phyloP scores from a whole-genome alignment of 371 early-diverging fungal species.

The Sporodiniella umbellata region DNA sequence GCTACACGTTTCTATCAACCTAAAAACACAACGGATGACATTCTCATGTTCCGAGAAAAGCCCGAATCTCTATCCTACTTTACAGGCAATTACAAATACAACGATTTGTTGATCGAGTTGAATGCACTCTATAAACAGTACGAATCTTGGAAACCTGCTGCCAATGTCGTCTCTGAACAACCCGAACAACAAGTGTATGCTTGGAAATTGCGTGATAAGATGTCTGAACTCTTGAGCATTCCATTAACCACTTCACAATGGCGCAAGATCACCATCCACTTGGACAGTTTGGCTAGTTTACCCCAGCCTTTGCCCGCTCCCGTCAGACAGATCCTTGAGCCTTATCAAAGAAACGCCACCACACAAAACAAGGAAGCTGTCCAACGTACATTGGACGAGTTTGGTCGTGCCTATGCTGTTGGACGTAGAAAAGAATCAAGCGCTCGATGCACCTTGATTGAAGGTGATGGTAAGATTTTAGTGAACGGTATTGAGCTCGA shows the following conservation, averaged over 20 bases:
- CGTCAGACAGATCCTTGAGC: conserved; percentile 39
- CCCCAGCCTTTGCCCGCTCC: conserved; percentile 48
- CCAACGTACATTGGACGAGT: conserved; percentile 60
- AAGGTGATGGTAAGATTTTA: conserved; percentile 73
- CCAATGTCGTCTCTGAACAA: not conserved
- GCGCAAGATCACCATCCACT: conserved; percentile 52
- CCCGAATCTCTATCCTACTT: conserved; percentile 80
- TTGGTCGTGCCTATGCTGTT: conserved; percentile 76
- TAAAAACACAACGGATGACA: not conserved
- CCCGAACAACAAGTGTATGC: conserved; percentile 22
- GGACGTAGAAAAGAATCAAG: conserved; percentile 87
- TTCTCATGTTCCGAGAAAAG: conserved; percentile 16
- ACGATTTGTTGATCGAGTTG: conserved; percentile 68
- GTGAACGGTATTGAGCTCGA: conserved; percentile 82
- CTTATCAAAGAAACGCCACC: conserved; percentile 37
- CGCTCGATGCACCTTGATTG: conserved; percentile 78
- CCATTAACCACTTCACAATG: conserved; percentile 66
- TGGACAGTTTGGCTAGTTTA: conserved; percentile 53
- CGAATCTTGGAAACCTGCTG: conserved; percentile 24
- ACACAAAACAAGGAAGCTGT: conserved; percentile 17
- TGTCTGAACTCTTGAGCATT: conserved; percentile 52
- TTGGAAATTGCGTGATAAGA: conserved; percentile 57
- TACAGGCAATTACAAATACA: conserved; percentile 83
- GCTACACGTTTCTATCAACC: not conserved
- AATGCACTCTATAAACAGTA: conserved; percentile 60